Base-by-base conservation (phyloP, 331 rosid genomes). In the Erythrophleum ivorense region DNA sequence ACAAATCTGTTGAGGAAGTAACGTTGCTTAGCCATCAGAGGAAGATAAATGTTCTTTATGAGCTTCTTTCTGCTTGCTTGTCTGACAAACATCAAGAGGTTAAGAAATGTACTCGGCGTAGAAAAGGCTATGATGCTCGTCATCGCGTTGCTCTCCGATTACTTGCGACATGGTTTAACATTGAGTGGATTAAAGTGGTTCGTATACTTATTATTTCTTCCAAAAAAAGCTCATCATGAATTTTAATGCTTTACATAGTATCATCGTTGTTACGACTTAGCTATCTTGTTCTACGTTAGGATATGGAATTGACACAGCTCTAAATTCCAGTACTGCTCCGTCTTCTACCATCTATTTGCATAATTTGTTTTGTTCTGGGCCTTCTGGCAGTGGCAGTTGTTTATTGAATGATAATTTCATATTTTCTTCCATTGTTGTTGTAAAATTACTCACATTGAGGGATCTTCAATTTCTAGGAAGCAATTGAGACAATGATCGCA, bases 121-220 rank as follows among this genome's bases (percentile, higher is more conserved):
- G 97, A 87, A 88, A 81, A 77, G 97, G 96, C 13, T 94, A 90
- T 38, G 98, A 94, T 89, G 96, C 98, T 78, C 91, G 97, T 11
- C 94, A 92, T 83, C 93, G 92, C 64, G 93, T 89, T 70, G 89
- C 96, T 79, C 84, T 94, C 60, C 90, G 93, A 43, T 78, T 92
- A 81, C 83, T 94, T 75, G 90, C 97, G 71, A 91, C 93, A 69
- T 94, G 98, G 98, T 87, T 94, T 33, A 93, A 92, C 84, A 63
- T 94, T 84, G 84, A 92, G 79, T 91, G 97, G 97, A 76, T 78
- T 48, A 88, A 88, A 84, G 78, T 94, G 97, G 98, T 94, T 71
- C 36, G 12, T 49, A n/a, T n/a, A n/a, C n/a, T n/a, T n/a, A n/a
- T n/a, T n/a, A n/a, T n/a, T n/a, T n/a, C n/a, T n/a, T n/a, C n/a